These are phyloP conservation scores for Aphanocladium album DNA, from an alignment of 2,329 filamentous ascomycete species.

Conservation along the genomic window DNA sequence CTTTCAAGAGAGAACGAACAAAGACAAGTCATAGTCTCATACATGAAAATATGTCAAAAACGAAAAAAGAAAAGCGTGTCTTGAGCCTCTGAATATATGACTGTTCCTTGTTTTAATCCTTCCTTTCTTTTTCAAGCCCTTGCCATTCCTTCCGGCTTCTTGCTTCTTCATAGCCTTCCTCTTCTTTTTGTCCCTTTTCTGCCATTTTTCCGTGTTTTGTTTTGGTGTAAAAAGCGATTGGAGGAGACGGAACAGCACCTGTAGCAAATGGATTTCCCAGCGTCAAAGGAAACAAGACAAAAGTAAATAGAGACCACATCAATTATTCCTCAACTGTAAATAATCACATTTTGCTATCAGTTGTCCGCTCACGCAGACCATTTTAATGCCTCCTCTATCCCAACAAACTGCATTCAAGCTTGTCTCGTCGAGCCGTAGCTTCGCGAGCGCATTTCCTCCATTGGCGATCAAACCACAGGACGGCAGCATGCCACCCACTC, in stretches of 20 bases:
- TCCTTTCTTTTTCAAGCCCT: conserved; percentile 1
- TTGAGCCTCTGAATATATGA: background rate
- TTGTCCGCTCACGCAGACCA: conserved; percentile 1
- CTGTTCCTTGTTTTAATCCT: background rate
- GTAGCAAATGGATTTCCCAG: background rate
- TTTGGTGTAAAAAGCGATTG: background rate
- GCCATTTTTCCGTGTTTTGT: background rate
- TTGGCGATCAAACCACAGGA: background rate
- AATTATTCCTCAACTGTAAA: background rate
- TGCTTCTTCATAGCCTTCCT: no score
- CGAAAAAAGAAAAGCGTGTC: conserved; percentile 6
- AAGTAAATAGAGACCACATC: background rate
- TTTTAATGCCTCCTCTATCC: conserved; percentile 1
- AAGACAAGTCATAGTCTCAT: background rate
- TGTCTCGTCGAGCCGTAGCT: conserved; percentile 1
- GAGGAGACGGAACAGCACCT: background rate
- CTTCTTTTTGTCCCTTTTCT: background rate
- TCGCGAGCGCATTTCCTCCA: background rate
- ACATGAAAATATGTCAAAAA: conserved; percentile 10
- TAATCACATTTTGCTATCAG: background rate
- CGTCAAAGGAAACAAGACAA: background rate
- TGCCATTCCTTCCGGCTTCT: background rate
- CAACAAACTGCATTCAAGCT: conserved; percentile 1
- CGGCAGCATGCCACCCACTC: background rate
- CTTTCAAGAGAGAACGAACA: background rate